Evolutionary conservation across 2,329 filamentous ascomycete genomes (phyloP).

Genomic region (Aspergillus pseudotamarii): DNA sequence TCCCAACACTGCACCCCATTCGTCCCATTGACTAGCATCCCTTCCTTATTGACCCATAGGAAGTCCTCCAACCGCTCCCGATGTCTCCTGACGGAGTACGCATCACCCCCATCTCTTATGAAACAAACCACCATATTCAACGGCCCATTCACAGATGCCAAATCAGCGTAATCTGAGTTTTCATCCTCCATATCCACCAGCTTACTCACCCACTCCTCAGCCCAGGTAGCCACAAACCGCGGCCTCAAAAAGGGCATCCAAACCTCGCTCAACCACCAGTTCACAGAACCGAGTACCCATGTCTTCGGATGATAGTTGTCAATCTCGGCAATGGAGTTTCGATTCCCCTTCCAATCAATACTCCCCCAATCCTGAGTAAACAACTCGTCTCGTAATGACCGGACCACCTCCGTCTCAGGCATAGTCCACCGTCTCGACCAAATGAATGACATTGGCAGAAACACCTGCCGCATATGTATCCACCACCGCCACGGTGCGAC

Average conservation of each 20-base stretch:
- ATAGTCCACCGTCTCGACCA: constrained; percentile 2
- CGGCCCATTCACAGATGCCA: not conserved
- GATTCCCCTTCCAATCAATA: constrained; percentile 5
- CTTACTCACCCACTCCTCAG: not conserved
- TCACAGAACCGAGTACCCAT: not conserved
- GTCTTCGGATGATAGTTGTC: constrained; percentile 4
- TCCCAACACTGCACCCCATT: constrained; percentile 13
- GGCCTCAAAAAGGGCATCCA: constrained; percentile 12
- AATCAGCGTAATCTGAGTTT: not conserved
- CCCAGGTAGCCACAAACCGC: not conserved
- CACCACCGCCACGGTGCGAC: constrained; percentile 16
- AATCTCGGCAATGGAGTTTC: constrained; percentile 3
- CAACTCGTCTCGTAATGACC: constrained; percentile 7
- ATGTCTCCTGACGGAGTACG: not conserved
- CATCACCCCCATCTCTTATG: constrained; percentile 1
- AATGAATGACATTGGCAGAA: constrained; percentile 11
- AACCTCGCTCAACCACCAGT: constrained; percentile 4
- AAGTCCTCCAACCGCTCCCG: constrained; percentile 9
- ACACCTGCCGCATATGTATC: constrained; percentile 5
- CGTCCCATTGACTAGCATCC: constrained; percentile 12
- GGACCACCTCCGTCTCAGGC: constrained; percentile 5
- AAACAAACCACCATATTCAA: constrained; percentile 12
- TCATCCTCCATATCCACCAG: constrained; percentile 6
- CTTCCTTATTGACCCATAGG: constrained; percentile 8
- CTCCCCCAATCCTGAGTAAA: not conserved